Base-by-base conservation (phyloP, 2,329 filamentous ascomycete genomes). In the Colletotrichum brevisporum region DNA sequence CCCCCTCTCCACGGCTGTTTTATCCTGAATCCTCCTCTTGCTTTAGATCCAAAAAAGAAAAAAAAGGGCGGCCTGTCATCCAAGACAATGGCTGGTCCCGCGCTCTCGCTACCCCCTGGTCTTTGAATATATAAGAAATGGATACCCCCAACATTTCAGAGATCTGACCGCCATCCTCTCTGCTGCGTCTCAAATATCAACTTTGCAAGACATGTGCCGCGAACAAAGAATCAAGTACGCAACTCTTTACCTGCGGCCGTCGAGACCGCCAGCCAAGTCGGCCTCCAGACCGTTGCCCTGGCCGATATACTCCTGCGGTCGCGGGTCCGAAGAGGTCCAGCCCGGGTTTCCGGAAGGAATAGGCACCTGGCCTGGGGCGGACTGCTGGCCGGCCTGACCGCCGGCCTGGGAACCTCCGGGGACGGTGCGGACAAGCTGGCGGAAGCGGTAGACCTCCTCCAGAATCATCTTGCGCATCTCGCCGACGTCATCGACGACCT, bases 381-480 rank as follows among this genome's bases (percentile, higher is more conserved):
- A 73, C 70, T 83, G 82, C 36, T 76, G 82, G 41, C 76, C 79
- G 24, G 72, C 75, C 24, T 75, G 76, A 57, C 74, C 75, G 16
- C 73, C 76, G 16, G 74, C 75, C 53, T 75, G 75, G 31, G 69
- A 74, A 12, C 75, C 69, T 18, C 82, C 83, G 9, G 86, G 84
- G 0, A 82, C 84, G 26, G 84, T 88, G 58, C 87, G 84, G 13
- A 89, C 88, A 39, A 80, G 75, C 77, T 89, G 86, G 71, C 96
- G 90, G 90, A 99, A 99, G 73, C 90, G 88, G 77, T 90, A 87
- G 56, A 99, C 96, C 82, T 99, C 96, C n/a, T 95, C 92, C 69
- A 98, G 86, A 73, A 99, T 99, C 94, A 98, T 97, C 82, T 91
- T 91, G 79, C 96, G 93, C 95, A 99, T 98, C 75, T 98, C 93